Percentiles rank a stretch among this genome's conserved stretches.
phyloP scores from a whole-genome alignment of 2,329 filamentous ascomycete genomes.

The Trichophyton benhamiae region DNA sequence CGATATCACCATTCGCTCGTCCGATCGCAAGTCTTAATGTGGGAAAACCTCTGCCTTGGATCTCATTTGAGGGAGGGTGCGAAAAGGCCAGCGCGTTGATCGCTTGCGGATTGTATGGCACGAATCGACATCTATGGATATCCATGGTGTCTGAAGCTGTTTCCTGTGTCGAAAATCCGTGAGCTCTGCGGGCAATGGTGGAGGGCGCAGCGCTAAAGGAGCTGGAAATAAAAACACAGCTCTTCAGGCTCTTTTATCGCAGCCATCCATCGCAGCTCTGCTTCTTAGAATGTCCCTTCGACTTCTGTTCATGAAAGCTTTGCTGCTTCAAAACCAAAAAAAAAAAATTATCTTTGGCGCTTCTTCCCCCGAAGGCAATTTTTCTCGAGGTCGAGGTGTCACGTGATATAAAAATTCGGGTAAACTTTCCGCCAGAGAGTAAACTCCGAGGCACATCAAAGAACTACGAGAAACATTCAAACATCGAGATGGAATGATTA shows the following conservation, averaged over 20 bases:
- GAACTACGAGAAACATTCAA: not conserved
- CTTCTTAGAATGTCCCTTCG: not conserved
- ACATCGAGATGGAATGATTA: not conserved
- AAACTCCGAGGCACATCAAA: not conserved
- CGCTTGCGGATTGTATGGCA: conserved; percentile 77
- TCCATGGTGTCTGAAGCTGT: conserved; percentile 52
- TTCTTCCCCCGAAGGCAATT: not conserved
- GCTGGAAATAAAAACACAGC: not conserved
- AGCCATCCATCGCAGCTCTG: not conserved
- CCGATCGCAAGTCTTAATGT: conserved; percentile 74
- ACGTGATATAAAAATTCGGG: not conserved
- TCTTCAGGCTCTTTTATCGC: not conserved
- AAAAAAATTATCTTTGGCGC: not conserved
- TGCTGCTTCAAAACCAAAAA: not conserved
- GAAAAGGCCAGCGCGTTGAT: conserved; percentile 96
- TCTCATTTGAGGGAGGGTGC: conserved; percentile 47
- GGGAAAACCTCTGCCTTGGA: conserved; percentile 38
- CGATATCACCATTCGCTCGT: conserved; percentile 87
- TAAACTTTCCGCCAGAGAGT: not conserved
- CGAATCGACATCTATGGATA: conserved; percentile 92
- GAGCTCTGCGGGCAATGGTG: not conserved
- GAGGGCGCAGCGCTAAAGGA: not conserved
- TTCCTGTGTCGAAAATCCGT: not conserved
- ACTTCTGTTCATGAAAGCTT: not conserved
- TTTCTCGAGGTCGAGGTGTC: not conserved